Conservation (phyloP, 163 green algal genomes). For the Smithsoniella earleae region DNA sequence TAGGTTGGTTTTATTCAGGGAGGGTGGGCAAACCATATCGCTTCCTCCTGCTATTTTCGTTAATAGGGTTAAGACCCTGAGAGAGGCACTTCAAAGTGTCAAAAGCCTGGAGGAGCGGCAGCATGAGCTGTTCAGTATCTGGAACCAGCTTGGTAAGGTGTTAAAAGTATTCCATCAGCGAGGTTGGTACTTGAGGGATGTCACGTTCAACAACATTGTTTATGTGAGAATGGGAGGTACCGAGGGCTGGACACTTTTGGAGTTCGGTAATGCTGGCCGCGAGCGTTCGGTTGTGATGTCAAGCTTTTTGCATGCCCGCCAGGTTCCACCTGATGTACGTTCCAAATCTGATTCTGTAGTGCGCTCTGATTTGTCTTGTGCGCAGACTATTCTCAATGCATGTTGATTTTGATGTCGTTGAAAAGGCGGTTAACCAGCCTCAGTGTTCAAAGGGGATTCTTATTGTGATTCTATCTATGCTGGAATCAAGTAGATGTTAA, state of each 20-base stretch:
- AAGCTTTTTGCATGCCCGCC: neutral
- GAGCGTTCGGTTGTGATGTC: neutral
- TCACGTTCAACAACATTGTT: neutral
- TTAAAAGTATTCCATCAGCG: constrained; percentile 20
- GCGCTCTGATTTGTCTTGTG: neutral
- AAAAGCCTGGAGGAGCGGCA: constrained; percentile 9
- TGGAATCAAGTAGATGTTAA: neutral
- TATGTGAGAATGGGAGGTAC: constrained; percentile 5
- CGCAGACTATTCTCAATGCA: neutral
- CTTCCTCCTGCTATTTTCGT: constrained; percentile 15
- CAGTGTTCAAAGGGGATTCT: too few relatives aligned
- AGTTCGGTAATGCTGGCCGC: constrained; percentile 10
- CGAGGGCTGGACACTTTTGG: constrained; percentile 17
- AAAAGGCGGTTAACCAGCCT: too few relatives aligned
- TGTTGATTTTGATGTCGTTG: neutral
- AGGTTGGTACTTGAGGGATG: constrained; percentile 18
- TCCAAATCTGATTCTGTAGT: neutral
- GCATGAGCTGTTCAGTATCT: constrained; percentile 1
- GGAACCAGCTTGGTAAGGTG: constrained; percentile 6
- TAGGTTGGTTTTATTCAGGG: too few relatives aligned
- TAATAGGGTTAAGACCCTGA: neutral
- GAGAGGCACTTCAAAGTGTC: neutral
- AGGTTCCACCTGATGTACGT: neutral
- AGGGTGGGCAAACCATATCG: neutral
- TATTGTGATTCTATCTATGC: too few relatives aligned